A percentile compares a stretch with the other conserved stretches of the same genome.
These are phyloP conservation scores for Talaromyces ruber DNA, from an alignment of 495 filamentous ascomycete genomes.

Conservation along the genomic window DNA sequence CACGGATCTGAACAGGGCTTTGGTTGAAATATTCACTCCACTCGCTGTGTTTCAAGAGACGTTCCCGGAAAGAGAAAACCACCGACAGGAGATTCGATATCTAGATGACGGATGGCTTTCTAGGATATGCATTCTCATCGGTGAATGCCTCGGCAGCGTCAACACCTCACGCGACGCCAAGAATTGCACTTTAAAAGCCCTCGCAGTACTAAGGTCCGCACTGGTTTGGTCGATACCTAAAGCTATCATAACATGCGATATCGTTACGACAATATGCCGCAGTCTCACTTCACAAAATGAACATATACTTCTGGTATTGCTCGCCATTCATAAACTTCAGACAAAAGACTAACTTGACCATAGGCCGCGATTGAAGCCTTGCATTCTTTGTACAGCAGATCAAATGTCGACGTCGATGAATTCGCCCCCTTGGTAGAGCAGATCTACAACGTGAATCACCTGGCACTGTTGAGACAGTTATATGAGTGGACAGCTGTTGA, in stretches of 20 bases:
- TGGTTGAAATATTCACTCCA: conserved; percentile 89
- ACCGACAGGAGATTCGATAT: conserved; percentile 52
- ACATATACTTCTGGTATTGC: conserved; percentile 59
- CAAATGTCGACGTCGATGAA: conserved; percentile 66
- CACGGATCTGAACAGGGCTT: conserved; percentile 72
- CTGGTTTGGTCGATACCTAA: conserved; percentile 80
- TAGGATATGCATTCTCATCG: conserved; percentile 65
- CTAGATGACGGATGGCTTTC: conserved; percentile 82
- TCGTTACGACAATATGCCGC: conserved; percentile 63
- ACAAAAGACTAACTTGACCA: conserved; percentile 13
- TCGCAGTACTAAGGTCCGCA: conserved; percentile 66
- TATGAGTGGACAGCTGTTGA: conserved; percentile 80
- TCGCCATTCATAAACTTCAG: background rate
- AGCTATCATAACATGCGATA: conserved; percentile 60
- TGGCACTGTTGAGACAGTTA: conserved; percentile 64
- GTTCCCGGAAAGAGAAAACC: conserved; percentile 58
- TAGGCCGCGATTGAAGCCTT: conserved; percentile 79
- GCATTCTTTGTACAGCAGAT: conserved; percentile 70
- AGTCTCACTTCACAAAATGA: conserved; percentile 66
- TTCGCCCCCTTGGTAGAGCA: conserved; percentile 70
- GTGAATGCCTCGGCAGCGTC: conserved; percentile 60
- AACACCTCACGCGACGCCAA: conserved; percentile 52
- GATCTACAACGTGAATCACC: conserved; percentile 62
- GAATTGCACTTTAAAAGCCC: conserved; percentile 58
- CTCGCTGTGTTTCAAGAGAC: conserved; percentile 61